Evolutionary conservation across 2,329 filamentous ascomycete species (phyloP), one percentile per base, ranked within the genome.

Genomic region (Hypoxylon rubiginosum): DNA sequence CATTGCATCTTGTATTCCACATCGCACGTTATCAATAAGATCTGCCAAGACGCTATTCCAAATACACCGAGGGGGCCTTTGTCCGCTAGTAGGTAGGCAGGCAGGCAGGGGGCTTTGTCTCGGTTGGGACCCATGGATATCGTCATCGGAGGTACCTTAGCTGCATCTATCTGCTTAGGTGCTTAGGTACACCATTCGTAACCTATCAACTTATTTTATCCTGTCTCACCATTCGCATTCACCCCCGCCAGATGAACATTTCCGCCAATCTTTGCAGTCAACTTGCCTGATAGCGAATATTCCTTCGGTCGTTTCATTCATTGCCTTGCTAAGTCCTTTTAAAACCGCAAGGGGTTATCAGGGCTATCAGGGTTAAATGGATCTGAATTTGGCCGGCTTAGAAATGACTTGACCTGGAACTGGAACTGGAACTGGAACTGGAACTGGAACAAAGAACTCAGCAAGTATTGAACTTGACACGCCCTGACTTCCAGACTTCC

Each of bases 21-120:
- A 41, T 52, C 43, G 58, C 41, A 59, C 55, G 54, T 62, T 69
- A 67, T 65, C 62, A 56, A 53, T 43, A 56, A 70, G 68, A 68
- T 70, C 60, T 68, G 68, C 65, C 68, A 70, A 70, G 68, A 57
- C 62, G 46, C 58, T 58, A 63, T 66, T 62, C 50, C 41, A 66
- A 68, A 66, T 64, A 26, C 21, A 50, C 24, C 21, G 41, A 28
- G 34, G 34, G 34, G 34, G 34, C 4, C 32, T 36, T 36, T 13
- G 32, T 13, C 11, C 8, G 8, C 13, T 34, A 34, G 32, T n/a
- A n/a, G n/a, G n/a, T n/a, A n/a, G n/a, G n/a, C n/a, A n/a, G n/a
- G n/a, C n/a, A 28, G 34, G 8, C 46, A 36, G 46, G 21, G 43
- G 34, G 34, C 52, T 52, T n/a, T 46, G 13, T 15, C 21, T 39